A percentile compares a stretch with the other conserved stretches of the same genome.
These are phyloP conservation scores for Raffaelea ambrosiae DNA, from an alignment of 2,329 filamentous ascomycete species.

Conservation along the genomic window DNA sequence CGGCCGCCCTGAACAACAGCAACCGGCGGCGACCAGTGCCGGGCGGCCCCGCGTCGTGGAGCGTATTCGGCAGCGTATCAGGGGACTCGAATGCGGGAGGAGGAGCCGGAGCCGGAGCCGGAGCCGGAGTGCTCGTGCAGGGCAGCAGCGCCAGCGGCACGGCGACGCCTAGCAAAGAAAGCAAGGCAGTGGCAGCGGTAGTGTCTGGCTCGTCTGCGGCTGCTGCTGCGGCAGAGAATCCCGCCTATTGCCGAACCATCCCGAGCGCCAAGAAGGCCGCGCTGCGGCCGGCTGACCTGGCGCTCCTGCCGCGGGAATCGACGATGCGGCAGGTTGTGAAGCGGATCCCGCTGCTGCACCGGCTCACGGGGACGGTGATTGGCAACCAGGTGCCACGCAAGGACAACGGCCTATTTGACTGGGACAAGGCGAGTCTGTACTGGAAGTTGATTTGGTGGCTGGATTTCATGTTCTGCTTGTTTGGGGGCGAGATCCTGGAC, in stretches of 20 bases:
- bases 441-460: slow-evolving; percentile 60
- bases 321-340: slow-evolving; percentile 54
- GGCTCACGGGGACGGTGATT: slow-evolving; percentile 66
- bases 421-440: slow-evolving; percentile 56
- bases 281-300: slow-evolving; percentile 61
- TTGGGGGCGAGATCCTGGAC: slow-evolving; percentile 48
- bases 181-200: no score
- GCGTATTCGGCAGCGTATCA: neutral
- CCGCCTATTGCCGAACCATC: slow-evolving; percentile 51
- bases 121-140: no score
- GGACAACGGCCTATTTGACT: slow-evolving; percentile 71
- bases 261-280: slow-evolving; percentile 57
- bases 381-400: slow-evolving; percentile 66
- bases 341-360: slow-evolving; percentile 60
- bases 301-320: slow-evolving; percentile 60
- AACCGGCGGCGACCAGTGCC: neutral
- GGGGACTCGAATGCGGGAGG: slow-evolving; percentile 16
- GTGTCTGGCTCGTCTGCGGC: no score
- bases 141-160: no score
- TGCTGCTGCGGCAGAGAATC: slow-evolving; percentile 18
- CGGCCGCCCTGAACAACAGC: neutral
- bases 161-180: neutral
- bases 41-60: neutral
- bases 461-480: slow-evolving; percentile 49
- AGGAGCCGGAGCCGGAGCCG: neutral